Conservation (phyloP, 1,284 basidiomycete species). For the Heterobasidion occidentale region DNA sequence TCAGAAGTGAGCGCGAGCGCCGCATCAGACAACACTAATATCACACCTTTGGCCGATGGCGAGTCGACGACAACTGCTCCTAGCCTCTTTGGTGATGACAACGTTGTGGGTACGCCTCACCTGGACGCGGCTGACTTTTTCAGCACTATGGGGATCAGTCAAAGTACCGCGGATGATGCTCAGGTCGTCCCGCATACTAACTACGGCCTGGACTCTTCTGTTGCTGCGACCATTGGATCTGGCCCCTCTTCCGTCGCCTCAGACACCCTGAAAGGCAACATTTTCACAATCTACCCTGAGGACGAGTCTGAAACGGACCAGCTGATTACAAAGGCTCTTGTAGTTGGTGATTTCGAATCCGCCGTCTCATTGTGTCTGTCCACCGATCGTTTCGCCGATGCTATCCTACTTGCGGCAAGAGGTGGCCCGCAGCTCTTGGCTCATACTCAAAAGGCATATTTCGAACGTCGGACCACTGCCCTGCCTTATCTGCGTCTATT, state of each 20-base stretch:
- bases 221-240: constrained; percentile 86
- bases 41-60: constrained; percentile 54
- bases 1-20: constrained; percentile 65
- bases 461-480: constrained; percentile 70
- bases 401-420: constrained; percentile 87
- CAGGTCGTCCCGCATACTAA: constrained; percentile 72
- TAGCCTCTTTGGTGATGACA: constrained; percentile 84
- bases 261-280: constrained; percentile 66
- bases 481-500: constrained; percentile 91
- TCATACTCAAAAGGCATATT: constrained; percentile 91
- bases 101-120: constrained; percentile 48
- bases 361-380: constrained; percentile 92
- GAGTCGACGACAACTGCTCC: constrained; percentile 78
- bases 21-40: constrained; percentile 57
- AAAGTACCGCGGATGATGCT: constrained; percentile 43
- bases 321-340: constrained; percentile 87
- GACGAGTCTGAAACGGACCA: constrained; percentile 87
- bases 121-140: constrained; percentile 83
- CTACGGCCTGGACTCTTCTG: constrained; percentile 77
- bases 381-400: constrained; percentile 88
- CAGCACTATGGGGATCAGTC: constrained; percentile 62
- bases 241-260: constrained; percentile 80
- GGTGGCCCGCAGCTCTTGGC: constrained; percentile 88
- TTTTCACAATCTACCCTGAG: constrained; percentile 87
- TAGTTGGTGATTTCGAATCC: constrained; percentile 90